Evolutionary conservation across 2,329 filamentous ascomycete genomes (phyloP).

Genomic region (Leptographium lundbergii): DNA sequence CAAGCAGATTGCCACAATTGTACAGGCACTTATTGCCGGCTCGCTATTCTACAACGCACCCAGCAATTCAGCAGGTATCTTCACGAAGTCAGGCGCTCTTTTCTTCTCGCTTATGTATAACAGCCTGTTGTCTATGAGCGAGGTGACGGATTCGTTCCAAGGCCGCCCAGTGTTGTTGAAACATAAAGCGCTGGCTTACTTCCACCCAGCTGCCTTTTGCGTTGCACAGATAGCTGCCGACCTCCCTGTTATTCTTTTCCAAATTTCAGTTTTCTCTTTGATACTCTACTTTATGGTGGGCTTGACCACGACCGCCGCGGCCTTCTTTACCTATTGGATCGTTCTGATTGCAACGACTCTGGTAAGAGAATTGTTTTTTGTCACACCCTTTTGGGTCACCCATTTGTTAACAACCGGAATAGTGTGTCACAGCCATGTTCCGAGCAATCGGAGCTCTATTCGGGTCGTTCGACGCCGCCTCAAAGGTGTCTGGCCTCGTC

Average conservation of each 20-base stretch:
- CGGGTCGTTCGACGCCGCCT: conserved; percentile 50
- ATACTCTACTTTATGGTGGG: conserved; percentile 70
- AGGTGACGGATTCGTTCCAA: conserved; percentile 51
- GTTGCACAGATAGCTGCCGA: conserved; percentile 46
- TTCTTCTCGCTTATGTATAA: conserved; percentile 42
- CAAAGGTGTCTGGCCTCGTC: conserved; percentile 42
- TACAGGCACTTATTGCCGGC: conserved; percentile 61
- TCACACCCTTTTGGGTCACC: conserved; percentile 17
- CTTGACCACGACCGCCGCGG: conserved; percentile 48
- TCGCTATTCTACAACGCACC: conserved; percentile 66
- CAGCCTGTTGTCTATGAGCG: conserved; percentile 57
- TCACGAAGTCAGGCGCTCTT: conserved; percentile 34
- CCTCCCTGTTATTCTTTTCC: conserved; percentile 48
- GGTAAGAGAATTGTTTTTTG: background rate
- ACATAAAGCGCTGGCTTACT: conserved; percentile 34
- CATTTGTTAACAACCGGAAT: conserved; percentile 37
- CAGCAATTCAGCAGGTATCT: conserved; percentile 49
- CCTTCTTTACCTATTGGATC: conserved; percentile 53
- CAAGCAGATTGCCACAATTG: conserved; percentile 66
- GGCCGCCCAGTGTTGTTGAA: conserved; percentile 48
- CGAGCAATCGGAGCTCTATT: conserved; percentile 46
- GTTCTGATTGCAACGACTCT: background rate
- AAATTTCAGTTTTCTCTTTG: conserved; percentile 55
- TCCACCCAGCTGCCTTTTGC: conserved; percentile 42
- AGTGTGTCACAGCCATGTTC: conserved; percentile 48